Base-by-base conservation (phyloP, 495 filamentous ascomycete species). In the Hamigera avellanea region DNA sequence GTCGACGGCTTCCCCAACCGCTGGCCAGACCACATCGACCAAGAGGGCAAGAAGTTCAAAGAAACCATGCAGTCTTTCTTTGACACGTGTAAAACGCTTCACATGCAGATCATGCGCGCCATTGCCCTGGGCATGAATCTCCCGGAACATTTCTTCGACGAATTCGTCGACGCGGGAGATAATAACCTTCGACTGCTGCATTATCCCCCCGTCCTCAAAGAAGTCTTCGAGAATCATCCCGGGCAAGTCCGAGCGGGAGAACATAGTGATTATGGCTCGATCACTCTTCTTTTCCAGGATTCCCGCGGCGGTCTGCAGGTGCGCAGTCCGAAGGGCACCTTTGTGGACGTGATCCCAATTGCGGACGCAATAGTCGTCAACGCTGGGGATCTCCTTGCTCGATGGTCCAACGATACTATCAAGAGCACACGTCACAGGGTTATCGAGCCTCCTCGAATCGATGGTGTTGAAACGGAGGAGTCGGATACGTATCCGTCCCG, bases 241-340 rank as follows among this genome's bases (percentile, higher is more conserved):
- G 69, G 67, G 9, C 81, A 87, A 53, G 83, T 95, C 2, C 63
- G 89, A 2, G 86, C 87, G 0, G 89, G 86, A 0, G 82, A 78
- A 21, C 89, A 95, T 50, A 83, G 78, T 13, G 89, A 95, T 48
- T 95, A 95, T 48, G 89, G 87, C 2, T 83, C 75, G 0, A 72
- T 94, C 43, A 95, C 89, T 1, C 59, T 94, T 21, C 69, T 96
- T 13, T 95, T 96, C 61, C 89, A 96, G 54, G 89, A 95, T 60
- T 45, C 62, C 26, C 61, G 75, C 16, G 89, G 89, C 1, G 89
- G 89, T 0, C 50, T 95, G 39, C 87, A 96, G 59, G 87, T 94
- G 8, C 73, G 76, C 49, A 79, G 73, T 26, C 83, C 86, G 0
- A 74, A 72, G 19, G 83, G 83, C 0, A 76, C 66, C 0, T 96